These are phyloP conservation scores for Circinella minor DNA, from an alignment of 371 early-diverging fungal genomes.

Conservation along the genomic window DNA sequence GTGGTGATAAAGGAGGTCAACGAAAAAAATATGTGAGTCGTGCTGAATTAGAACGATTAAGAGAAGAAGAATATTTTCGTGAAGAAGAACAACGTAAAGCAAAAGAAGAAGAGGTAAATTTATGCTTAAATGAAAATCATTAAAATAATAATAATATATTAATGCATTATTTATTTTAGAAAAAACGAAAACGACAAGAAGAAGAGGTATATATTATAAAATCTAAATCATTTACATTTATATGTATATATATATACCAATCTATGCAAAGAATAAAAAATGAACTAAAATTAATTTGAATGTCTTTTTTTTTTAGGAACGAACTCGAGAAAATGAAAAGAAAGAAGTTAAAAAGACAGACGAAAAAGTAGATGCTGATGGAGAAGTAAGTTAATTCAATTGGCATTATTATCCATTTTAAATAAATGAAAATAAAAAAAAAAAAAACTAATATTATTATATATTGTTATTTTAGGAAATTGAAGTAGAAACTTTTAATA, in stretches of 20 bases:
- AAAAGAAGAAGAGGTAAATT: constrained; percentile 41
- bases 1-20: constrained; percentile 29
- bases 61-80: constrained; percentile 67
- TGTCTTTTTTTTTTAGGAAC: constrained; percentile 26
- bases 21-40: constrained; percentile 77
- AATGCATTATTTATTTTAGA: constrained; percentile 1
- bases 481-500: constrained; percentile 54
- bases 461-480: constrained; percentile 18
- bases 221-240: background rate
- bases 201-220: constrained; percentile 37
- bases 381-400: background rate
- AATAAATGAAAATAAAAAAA: constrained; percentile 1
- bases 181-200: constrained; percentile 11
- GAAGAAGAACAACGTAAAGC: constrained; percentile 64
- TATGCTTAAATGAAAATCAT: too few relatives aligned
- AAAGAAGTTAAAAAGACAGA: constrained; percentile 24
- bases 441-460: background rate
- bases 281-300: constrained; percentile 24
- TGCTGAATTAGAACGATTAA: constrained; percentile 74
- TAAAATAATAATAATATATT: too few relatives aligned
- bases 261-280: too few relatives aligned
- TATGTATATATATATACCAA: background rate
- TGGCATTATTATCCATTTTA: too few relatives aligned
- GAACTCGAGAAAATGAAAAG: constrained; percentile 30
- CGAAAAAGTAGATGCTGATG: constrained; percentile 22